These are phyloP conservation scores for Triangularia verruculosa DNA, from an alignment of 2,329 filamentous ascomycete species.

Conservation along the genomic window DNA sequence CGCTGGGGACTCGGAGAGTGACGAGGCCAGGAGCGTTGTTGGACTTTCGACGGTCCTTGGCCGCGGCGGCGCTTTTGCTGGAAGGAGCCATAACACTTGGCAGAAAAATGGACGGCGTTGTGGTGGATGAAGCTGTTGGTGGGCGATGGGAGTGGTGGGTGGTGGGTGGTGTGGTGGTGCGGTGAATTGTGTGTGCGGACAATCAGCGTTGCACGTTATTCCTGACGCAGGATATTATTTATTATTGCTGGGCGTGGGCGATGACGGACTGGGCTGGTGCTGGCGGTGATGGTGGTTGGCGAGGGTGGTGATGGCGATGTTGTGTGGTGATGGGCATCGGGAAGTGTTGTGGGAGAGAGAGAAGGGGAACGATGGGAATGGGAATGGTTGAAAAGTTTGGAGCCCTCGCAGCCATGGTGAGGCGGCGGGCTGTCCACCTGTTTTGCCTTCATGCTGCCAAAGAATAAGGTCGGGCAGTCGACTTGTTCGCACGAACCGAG, in stretches of 20 bases:
- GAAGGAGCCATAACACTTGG: constrained; percentile 35
- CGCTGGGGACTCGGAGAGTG: constrained; percentile 51
- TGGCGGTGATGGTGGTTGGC: constrained; percentile 19
- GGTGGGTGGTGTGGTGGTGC: constrained; percentile 23
- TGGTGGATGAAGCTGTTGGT: constrained; percentile 12
- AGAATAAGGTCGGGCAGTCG: constrained; percentile 30
- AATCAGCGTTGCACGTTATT: constrained; percentile 27
- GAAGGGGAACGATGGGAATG: constrained; percentile 21
- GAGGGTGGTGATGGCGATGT: constrained; percentile 20
- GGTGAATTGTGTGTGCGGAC: constrained; percentile 22
- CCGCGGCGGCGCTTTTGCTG: constrained; percentile 35
- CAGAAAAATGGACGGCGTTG: constrained; percentile 14
- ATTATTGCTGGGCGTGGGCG: constrained; percentile 30
- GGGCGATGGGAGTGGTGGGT: constrained; percentile 11
- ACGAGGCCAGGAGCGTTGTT: constrained; percentile 38
- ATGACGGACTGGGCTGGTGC: constrained; percentile 17
- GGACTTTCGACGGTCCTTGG: constrained; percentile 46
- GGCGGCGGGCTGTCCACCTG: constrained; percentile 30
- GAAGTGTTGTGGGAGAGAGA: constrained; percentile 21
- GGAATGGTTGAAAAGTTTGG: constrained; percentile 28
- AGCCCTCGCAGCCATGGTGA: constrained; percentile 29
- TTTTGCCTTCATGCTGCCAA: constrained; percentile 33
- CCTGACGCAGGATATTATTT: constrained; percentile 25
- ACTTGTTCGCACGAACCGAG: constrained; percentile 31
- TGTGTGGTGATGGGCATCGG: constrained; percentile 22